Conservation (phyloP, 2,329 filamentous ascomycete species). For the Domatiomyces globalis region DNA sequence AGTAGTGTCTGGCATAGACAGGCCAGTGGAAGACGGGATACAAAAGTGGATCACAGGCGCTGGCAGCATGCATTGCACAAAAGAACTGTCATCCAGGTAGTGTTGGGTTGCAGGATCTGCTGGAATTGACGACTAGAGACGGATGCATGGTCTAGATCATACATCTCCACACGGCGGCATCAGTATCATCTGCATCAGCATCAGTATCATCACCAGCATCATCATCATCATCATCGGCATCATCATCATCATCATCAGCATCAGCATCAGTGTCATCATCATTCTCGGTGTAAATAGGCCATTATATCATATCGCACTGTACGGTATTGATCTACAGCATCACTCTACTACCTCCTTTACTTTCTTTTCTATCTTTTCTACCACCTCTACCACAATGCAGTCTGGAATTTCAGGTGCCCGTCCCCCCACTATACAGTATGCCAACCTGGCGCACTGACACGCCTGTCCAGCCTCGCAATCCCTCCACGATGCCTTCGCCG, state of each 20-base stretch:
- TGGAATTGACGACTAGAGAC: background rate
- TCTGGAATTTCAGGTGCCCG: constrained; percentile 34
- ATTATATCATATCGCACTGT: background rate
- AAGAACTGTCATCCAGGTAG: background rate
- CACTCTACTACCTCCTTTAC: background rate
- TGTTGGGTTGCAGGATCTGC: background rate
- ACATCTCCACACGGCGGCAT: too few species aligned
- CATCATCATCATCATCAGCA: background rate
- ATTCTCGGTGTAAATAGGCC: background rate
- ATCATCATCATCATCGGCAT: background rate
- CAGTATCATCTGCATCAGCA: too few species aligned
- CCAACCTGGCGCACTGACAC: background rate
- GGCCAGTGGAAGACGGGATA: background rate
- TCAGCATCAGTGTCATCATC: too few species aligned
- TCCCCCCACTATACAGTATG: background rate
- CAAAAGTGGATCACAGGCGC: background rate
- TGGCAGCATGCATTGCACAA: too few species aligned
- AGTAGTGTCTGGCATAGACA: background rate
- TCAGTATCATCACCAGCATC: too few species aligned
- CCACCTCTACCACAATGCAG: constrained; percentile 27
- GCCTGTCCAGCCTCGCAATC: constrained; percentile 30
- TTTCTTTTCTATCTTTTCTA: background rate
- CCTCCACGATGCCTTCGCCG: constrained; percentile 33
- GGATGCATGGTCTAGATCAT: too few species aligned
- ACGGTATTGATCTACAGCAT: too few species aligned